phyloP scores from a whole-genome alignment of 257 asterid genomes.

The Agastache rugosa region DNA sequence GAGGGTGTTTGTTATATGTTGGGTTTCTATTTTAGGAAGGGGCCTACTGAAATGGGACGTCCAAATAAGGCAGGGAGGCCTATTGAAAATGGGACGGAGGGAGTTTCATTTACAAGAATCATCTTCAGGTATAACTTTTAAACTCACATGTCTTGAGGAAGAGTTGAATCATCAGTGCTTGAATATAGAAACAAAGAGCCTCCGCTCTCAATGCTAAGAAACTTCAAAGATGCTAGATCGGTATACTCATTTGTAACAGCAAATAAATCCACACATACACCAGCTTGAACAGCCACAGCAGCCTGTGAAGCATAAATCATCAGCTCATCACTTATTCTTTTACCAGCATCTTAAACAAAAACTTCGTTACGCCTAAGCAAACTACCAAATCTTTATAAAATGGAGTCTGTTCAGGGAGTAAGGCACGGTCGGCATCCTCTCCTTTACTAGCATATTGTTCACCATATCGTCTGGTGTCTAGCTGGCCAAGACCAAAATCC shows the following conservation, averaged over 20 bases:
- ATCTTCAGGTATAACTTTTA: slow-evolving; percentile 26
- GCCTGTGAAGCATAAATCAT: slow-evolving; percentile 71
- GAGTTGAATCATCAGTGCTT: slow-evolving; percentile 95
- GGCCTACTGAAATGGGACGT: no score
- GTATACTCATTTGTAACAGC: slow-evolving; percentile 99
- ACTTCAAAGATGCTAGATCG: slow-evolving; percentile 95
- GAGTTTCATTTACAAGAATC: slow-evolving; percentile 27
- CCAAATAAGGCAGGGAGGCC: no score
- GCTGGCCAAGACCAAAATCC: slow-evolving; percentile 97
- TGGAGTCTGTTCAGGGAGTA: slow-evolving; percentile 97
- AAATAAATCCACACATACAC: slow-evolving; percentile 94
- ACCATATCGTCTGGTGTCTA: slow-evolving; percentile 94
- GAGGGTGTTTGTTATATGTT: no score
- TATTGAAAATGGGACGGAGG: no score
- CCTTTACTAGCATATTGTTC: slow-evolving; percentile 99
- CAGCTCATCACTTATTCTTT: slow-evolving; percentile 42
- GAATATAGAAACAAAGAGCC: slow-evolving; percentile 95
- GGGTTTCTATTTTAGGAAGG: no score
- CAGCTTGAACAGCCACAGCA: slow-evolving; percentile 98
- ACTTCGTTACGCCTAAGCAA: slow-evolving; percentile 27
- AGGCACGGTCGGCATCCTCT: slow-evolving; percentile 98
- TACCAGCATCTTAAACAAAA: slow-evolving; percentile 32
- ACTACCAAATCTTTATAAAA: slow-evolving; percentile 95
- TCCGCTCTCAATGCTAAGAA: slow-evolving; percentile 97
- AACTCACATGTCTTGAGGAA: slow-evolving; percentile 99